Evolutionary conservation across 148 eudicot species (phyloP), one percentile per base, ranked within the genome.

Genomic region (Mesembryanthemum crystallinum): DNA sequence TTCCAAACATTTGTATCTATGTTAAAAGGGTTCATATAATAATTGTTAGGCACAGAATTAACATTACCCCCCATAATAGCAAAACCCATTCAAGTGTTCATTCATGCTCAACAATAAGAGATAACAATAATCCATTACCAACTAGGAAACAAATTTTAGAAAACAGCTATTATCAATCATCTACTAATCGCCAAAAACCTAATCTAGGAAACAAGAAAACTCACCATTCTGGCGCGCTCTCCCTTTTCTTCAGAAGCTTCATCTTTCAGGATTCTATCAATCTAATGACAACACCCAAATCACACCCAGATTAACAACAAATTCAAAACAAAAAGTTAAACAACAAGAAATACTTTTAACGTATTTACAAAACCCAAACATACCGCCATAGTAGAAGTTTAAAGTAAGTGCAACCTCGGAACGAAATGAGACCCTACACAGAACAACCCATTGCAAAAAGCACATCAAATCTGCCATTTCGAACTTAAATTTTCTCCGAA

Each of bases 171-270:
- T 23, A 58, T 3, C 14, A 24, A 58, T 8, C 63, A n/a, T 8
- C 28, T 9, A 58, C 3, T 5, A 74, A 24, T 21, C 61, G 49
- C 14, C n/a, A 24, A 69, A 70, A 51, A 9, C 58, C 23, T 39
- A 58, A 58, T 60, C 52, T 59, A 68, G 14, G 7, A 55, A 33
- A 33, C 9, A 39, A n/a, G 71, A 28, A 54, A 35, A 78, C 91
- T 84, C 60, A 95, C 98, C 98, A 95, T 92, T 78, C 96, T 83
- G 67, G 98, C 98, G n/a, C 98, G 92, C 74, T 92, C 98, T 58
- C 98, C 98, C 86, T 90, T 95, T 73, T 95, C 98, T 81, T 95
- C 96, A 0, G 97, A 90, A 73, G 98, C 98, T 57, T 95, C 98
- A 88, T 92, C 90, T 80, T 92, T 95, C 54, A 95, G 63, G 73